Conservation (phyloP, 345 rosid genomes). For the Ricinus communis region DNA sequence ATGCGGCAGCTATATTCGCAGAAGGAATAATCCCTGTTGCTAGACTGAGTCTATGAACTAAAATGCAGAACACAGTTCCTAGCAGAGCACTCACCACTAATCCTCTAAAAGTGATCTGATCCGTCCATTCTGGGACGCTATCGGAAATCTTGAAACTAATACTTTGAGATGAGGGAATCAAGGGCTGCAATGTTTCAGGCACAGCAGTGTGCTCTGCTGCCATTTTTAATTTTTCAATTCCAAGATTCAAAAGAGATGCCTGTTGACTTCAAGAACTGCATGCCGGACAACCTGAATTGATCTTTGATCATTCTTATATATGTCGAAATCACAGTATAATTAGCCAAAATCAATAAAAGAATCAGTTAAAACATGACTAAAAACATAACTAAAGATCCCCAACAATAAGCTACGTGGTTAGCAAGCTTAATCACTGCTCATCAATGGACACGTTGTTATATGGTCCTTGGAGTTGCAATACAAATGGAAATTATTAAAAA, state of each 20-base stretch:
- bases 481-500: too few relatives aligned
- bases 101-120: constrained; percentile 12
- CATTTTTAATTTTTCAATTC: constrained; percentile 6
- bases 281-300: too few relatives aligned
- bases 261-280: neutral
- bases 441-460: too few relatives aligned
- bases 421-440: too few relatives aligned
- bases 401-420: too few relatives aligned
- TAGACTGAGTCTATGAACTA: constrained; percentile 6
- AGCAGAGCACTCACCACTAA: constrained; percentile 9
- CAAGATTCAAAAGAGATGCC: neutral
- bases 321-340: neutral
- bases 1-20: constrained; percentile 11
- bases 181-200: neutral
- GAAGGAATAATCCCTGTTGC: constrained; percentile 4
- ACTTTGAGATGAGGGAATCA: constrained; percentile 1
- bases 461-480: too few relatives aligned
- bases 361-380: neutral
- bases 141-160: neutral
- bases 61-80: constrained; percentile 3
- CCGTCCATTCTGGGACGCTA: neutral
- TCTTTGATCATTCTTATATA: neutral
- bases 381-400: too few relatives aligned
- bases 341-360: neutral
- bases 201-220: neutral